Conservation (phyloP, 345 rosid species). For the Physaria fendleri region DNA sequence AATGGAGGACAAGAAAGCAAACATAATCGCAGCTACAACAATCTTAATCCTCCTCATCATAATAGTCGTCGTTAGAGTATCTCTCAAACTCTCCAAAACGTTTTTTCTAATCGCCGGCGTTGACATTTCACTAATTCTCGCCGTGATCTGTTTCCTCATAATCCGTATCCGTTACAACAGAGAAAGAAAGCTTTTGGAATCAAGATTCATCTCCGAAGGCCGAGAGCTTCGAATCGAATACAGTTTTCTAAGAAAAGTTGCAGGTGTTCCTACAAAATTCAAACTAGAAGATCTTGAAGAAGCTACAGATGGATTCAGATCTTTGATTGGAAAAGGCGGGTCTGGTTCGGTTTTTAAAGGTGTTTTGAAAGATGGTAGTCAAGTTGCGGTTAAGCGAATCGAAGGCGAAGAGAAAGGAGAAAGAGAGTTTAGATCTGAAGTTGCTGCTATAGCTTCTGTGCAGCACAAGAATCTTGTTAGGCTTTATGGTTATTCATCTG, state of each 20-base stretch:
- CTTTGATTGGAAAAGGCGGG: constrained; percentile 54
- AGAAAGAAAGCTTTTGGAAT: constrained; percentile 39
- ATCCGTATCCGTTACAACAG: constrained; percentile 43
- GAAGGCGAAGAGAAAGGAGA: constrained; percentile 57
- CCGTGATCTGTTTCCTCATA: constrained; percentile 36
- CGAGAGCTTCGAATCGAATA: constrained; percentile 71
- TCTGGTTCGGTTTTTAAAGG: constrained; percentile 67
- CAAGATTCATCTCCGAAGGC: constrained; percentile 45
- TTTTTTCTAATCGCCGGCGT: constrained; percentile 67
- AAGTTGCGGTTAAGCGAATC: constrained; percentile 61
- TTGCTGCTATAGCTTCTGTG: constrained; percentile 61
- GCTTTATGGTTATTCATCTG: constrained; percentile 48
- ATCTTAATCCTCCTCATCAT: constrained; percentile 34
- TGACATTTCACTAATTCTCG: constrained; percentile 51
- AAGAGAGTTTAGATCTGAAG: constrained; percentile 60
- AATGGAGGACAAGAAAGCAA: constrained; percentile 77
- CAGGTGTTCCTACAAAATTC: constrained; percentile 70
- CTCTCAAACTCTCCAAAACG: constrained; percentile 49
- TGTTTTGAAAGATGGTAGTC: constrained; percentile 42
- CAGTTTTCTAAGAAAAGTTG: constrained; percentile 77
- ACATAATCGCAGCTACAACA: constrained; percentile 30
- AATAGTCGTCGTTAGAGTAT: constrained; percentile 39
- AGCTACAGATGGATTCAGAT: constrained; percentile 60
- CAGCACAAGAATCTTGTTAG: constrained; percentile 65
- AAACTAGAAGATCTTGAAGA: constrained; percentile 61